Conservation (phyloP, 768 basidiomycete genomes). For the Boletus fagicola region DNA sequence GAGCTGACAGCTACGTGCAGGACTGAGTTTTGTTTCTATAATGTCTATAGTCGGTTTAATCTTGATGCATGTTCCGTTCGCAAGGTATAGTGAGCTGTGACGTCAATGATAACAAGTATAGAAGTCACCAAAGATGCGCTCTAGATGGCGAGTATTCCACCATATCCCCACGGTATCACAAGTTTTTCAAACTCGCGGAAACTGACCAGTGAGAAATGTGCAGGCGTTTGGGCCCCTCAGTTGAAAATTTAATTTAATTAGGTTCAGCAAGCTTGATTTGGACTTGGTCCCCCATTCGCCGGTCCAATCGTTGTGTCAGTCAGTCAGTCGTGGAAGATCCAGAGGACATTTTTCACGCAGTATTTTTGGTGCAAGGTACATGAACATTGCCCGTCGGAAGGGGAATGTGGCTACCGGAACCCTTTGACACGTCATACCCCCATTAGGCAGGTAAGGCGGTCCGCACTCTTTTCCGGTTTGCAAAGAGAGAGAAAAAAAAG, state of each 20-base stretch:
- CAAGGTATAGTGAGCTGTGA: neutral
- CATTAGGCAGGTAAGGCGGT: neutral
- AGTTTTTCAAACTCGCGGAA: neutral
- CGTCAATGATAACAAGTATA: conserved; percentile 6
- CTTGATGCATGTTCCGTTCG: neutral
- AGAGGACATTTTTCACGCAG: neutral
- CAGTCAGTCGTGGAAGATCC: neutral
- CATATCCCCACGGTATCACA: conserved; percentile 2
- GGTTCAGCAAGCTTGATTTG: neutral
- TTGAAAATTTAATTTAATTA: conserved; percentile 1
- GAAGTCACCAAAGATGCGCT: neutral
- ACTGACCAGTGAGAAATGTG: conserved; percentile 7
- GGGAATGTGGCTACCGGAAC: neutral
- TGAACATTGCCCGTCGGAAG: neutral
- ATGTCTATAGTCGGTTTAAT: conserved; percentile 12
- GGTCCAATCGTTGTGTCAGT: neutral
- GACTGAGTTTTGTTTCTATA: conserved; percentile 25
- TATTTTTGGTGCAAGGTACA: conserved; percentile 4
- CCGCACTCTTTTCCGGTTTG: no score
- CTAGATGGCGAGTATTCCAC: neutral
- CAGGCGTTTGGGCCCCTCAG: neutral
- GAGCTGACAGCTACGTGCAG: conserved; percentile 20
- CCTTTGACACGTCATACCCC: neutral
- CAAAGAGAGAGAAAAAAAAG: no score
- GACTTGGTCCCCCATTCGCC: neutral